phyloP scores from a whole-genome alignment of 2,329 filamentous ascomycete genomes.

The Botrytis hyacinthi region DNA sequence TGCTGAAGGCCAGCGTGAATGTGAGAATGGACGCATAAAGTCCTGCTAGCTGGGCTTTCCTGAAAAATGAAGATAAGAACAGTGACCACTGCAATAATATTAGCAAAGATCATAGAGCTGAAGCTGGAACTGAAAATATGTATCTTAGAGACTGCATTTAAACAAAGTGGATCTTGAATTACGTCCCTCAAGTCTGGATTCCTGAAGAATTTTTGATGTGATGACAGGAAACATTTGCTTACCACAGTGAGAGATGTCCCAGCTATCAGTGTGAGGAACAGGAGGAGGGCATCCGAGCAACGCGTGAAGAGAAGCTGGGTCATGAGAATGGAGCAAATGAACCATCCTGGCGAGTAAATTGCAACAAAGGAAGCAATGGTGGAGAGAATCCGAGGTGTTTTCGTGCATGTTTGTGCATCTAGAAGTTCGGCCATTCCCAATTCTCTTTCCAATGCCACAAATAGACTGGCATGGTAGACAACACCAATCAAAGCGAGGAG shows the following conservation, averaged over 20 bases:
- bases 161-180: background rate
- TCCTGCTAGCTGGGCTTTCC: background rate
- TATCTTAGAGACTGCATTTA: background rate
- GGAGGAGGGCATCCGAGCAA: background rate
- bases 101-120: background rate
- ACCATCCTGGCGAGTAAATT: background rate
- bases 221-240: background rate
- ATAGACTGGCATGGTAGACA: background rate
- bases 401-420: background rate
- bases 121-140: background rate
- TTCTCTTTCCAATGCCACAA: background rate
- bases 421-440: background rate
- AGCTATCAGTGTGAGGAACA: background rate
- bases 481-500: background rate
- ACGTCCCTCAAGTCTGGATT: background rate
- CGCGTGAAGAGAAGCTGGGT: background rate
- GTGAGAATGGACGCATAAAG: background rate
- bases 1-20: background rate
- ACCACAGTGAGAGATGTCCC: background rate
- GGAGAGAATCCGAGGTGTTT: background rate
- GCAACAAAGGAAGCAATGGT: background rate
- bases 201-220: background rate
- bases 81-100: background rate
- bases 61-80: background rate
- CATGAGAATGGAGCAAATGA: background rate